Evolutionary conservation across 495 filamentous ascomycete species (phyloP).

Genomic region (Tetracladium setigerum): DNA sequence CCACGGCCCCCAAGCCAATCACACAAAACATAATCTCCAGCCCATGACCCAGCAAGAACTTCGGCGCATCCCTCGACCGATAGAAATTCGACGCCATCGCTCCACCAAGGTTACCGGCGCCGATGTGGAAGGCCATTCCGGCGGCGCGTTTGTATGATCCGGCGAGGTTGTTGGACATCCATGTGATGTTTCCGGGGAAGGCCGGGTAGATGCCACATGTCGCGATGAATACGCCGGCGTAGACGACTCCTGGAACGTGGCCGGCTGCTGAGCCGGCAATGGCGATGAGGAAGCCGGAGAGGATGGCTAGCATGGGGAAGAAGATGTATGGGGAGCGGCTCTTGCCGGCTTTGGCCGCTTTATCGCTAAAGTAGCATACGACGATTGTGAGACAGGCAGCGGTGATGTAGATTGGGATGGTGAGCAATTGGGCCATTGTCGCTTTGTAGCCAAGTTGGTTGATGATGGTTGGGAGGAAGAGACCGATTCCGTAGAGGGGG

Average conservation of each 20-base stretch:
- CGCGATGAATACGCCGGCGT: constrained; percentile 67
- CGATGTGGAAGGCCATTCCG: constrained; percentile 71
- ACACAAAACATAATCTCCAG: constrained; percentile 63
- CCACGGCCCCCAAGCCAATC: constrained; percentile 49
- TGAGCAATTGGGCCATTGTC: constrained; percentile 61
- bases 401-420: constrained; percentile 53
- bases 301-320: constrained; percentile 49
- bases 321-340: constrained; percentile 55
- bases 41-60: constrained; percentile 60
- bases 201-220: constrained; percentile 55
- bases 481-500: constrained; percentile 63
- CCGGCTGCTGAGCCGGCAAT: constrained; percentile 30
- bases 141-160: constrained; percentile 64
- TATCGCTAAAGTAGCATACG: constrained; percentile 54
- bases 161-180: constrained; percentile 64
- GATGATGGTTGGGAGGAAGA: constrained; percentile 63
- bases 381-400: constrained; percentile 52
- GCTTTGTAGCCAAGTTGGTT: constrained; percentile 48
- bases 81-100: constrained; percentile 76
- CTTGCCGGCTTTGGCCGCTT: constrained; percentile 33
- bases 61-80: constrained; percentile 51
- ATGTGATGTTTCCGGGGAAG: constrained; percentile 62
- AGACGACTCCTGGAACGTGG: constrained; percentile 54
- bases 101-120: constrained; percentile 64
- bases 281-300: constrained; percentile 58